Conservation (phyloP, 768 basidiomycete species). For the Russula foetens region DNA sequence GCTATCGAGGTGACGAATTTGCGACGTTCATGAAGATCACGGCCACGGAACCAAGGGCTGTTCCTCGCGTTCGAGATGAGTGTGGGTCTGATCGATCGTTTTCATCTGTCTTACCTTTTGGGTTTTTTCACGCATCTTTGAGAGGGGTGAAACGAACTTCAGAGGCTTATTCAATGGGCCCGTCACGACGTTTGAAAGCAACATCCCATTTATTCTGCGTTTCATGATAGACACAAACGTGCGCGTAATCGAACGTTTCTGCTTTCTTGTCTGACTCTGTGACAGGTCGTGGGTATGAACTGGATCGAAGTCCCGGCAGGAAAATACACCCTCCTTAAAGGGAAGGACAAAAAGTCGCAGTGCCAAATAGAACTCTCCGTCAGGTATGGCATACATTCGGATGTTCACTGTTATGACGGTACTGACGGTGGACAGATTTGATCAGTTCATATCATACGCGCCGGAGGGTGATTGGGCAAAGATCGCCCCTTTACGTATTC, state of each 20-base stretch:
- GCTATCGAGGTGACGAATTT: slow-evolving; percentile 76
- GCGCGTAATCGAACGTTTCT: background rate
- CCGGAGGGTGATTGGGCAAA: slow-evolving; percentile 91
- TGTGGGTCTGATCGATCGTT: slow-evolving; percentile 28
- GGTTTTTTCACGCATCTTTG: slow-evolving; percentile 37
- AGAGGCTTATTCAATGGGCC: slow-evolving; percentile 37
- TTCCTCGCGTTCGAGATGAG: slow-evolving; percentile 92
- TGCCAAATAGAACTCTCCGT: slow-evolving; percentile 87
- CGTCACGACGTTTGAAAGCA: slow-evolving; percentile 83
- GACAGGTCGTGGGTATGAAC: slow-evolving; percentile 94
- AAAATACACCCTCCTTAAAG: slow-evolving; percentile 58
- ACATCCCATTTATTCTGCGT: slow-evolving; percentile 81
- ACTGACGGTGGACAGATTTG: slow-evolving; percentile 44
- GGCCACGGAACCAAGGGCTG: slow-evolving; percentile 56
- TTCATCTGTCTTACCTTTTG: slow-evolving; percentile 5
- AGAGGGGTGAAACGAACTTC: slow-evolving; percentile 45
- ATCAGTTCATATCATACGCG: slow-evolving; percentile 80
- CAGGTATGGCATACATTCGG: slow-evolving; percentile 37
- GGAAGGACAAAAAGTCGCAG: slow-evolving; percentile 54
- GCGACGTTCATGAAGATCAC: slow-evolving; percentile 82
- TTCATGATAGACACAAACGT: slow-evolving; percentile 99
- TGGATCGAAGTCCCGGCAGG: slow-evolving; percentile 93
- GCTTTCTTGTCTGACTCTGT: background rate
- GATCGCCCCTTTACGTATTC: slow-evolving; percentile 85
- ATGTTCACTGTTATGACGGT: background rate